phyloP scores from a whole-genome alignment of 1,139 yeast species.

The Pneumocystis wakefieldiae region DNA sequence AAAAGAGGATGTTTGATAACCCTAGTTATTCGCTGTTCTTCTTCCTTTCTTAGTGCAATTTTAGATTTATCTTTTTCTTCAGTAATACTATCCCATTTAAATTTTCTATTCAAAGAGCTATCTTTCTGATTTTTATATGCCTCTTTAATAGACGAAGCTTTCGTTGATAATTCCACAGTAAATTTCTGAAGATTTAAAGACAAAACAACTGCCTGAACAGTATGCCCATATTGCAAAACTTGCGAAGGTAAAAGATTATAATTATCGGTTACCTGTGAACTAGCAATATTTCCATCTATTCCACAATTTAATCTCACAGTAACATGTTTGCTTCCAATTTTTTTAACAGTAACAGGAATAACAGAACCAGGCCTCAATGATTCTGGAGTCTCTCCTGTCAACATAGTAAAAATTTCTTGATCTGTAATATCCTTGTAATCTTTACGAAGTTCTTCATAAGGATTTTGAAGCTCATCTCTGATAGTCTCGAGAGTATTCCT shows the following conservation, averaged over 20 bases:
- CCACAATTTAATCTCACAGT: slow-evolving; percentile 61
- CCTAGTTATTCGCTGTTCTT: slow-evolving; percentile 44
- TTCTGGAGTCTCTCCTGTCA: slow-evolving; percentile 72
- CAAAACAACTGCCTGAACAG: slow-evolving; percentile 67
- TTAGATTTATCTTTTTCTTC: slow-evolving; percentile 51
- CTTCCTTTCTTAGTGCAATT: slow-evolving; percentile 36
- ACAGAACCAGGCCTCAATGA: slow-evolving; percentile 57
- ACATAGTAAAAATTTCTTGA: slow-evolving; percentile 67
- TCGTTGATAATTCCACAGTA: slow-evolving; percentile 56
- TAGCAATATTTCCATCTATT: slow-evolving; percentile 53
- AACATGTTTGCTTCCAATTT: slow-evolving; percentile 34
- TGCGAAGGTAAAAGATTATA: slow-evolving; percentile 29
- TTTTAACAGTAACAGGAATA: slow-evolving; percentile 58
- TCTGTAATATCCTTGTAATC: slow-evolving; percentile 52
- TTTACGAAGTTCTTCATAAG: slow-evolving; percentile 71
- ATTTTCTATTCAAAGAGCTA: slow-evolving; percentile 14
- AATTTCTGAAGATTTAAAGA: slow-evolving; percentile 58
- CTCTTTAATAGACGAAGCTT: slow-evolving; percentile 48
- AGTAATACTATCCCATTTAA: slow-evolving; percentile 70
- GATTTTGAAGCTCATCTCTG: slow-evolving; percentile 72
- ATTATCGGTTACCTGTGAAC: slow-evolving; percentile 48
- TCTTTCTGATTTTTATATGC: slow-evolving; percentile 30
- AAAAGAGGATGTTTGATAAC: slow-evolving; percentile 86
- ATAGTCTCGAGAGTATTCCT: slow-evolving; percentile 75
- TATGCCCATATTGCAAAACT: slow-evolving; percentile 52